phyloP scores from a whole-genome alignment of 371 early-diverging fungal genomes.

The Mucor plumbeus region DNA sequence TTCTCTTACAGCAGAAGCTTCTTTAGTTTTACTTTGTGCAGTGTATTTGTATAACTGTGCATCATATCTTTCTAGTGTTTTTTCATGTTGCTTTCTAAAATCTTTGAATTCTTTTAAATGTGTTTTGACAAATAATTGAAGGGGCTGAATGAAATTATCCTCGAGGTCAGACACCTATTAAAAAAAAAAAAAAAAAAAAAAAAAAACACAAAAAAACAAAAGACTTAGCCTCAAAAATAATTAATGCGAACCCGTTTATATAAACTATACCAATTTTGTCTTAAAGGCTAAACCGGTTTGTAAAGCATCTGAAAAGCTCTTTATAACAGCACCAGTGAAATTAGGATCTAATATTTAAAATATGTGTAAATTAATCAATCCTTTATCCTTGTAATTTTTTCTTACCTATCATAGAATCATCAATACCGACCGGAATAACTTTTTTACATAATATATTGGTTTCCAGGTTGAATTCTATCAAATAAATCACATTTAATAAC shows the following conservation, averaged over 20 bases:
- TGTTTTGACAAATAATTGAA: constrained; percentile 64
- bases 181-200: no score
- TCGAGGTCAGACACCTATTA: constrained; percentile 61
- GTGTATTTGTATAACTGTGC: constrained; percentile 62
- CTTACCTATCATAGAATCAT: constrained; percentile 51
- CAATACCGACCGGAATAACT: constrained; percentile 39
- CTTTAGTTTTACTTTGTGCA: constrained; percentile 66
- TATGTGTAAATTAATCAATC: no score
- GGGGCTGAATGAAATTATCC: constrained; percentile 65
- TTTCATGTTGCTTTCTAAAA: constrained; percentile 62
- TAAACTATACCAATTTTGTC: constrained; percentile 55
- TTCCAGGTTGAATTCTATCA: constrained; percentile 37
- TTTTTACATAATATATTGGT: constrained; percentile 36
- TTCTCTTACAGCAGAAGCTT: constrained; percentile 68
- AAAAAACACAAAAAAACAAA: constrained; percentile 22
- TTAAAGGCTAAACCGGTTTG: constrained; percentile 61
- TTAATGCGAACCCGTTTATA: constrained; percentile 20
- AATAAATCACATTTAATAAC: background rate
- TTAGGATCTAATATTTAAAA: constrained; percentile 36
- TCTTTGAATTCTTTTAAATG: constrained; percentile 71
- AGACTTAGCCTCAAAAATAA: constrained; percentile 35
- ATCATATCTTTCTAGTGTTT: constrained; percentile 68
- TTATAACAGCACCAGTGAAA: constrained; percentile 52
- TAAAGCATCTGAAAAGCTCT: constrained; percentile 59
- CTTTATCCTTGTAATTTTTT: no score